phyloP scores from a whole-genome alignment of 768 basidiomycete species.

The Infundibulicybe gibba region DNA sequence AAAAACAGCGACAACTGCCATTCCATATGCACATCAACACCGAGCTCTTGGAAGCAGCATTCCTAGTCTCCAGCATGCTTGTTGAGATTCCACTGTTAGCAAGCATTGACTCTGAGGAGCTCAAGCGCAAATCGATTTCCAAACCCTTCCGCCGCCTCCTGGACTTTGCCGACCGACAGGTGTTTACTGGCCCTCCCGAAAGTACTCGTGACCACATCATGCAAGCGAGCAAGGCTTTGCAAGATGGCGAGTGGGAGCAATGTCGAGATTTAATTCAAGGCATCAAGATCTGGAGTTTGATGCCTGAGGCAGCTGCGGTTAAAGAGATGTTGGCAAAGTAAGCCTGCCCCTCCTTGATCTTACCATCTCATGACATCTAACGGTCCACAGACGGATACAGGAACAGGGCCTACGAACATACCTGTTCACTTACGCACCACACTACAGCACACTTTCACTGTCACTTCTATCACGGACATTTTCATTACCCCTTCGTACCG shows the following conservation, averaged over 20 bases:
- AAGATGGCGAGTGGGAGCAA: constrained; percentile 96
- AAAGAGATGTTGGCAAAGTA: constrained; percentile 96
- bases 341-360: constrained; percentile 17
- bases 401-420: constrained; percentile 97
- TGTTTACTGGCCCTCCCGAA: constrained; percentile 98
- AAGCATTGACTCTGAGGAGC: constrained; percentile 91
- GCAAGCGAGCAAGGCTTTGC: constrained; percentile 96
- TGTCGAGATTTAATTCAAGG: constrained; percentile 90
- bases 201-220: constrained; percentile 98
- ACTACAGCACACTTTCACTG: constrained; percentile 90
- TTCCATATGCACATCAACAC: constrained; percentile 99
- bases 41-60: constrained; percentile 94
- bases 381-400: constrained; percentile 80
- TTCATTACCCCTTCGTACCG: constrained; percentile 72
- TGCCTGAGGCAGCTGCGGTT: constrained; percentile 84
- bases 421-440: constrained; percentile 94
- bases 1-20: constrained; percentile 92
- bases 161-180: constrained; percentile 96
- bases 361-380: constrained; percentile 8
- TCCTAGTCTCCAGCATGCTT: constrained; percentile 97
- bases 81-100: constrained; percentile 95
- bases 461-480: constrained; percentile 86
- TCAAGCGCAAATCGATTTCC: constrained; percentile 90
- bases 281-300: constrained; percentile 97
- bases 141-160: constrained; percentile 94